Evolutionary conservation across 768 basidiomycete species (phyloP).

Genomic region (Amanita subjunquillea): DNA sequence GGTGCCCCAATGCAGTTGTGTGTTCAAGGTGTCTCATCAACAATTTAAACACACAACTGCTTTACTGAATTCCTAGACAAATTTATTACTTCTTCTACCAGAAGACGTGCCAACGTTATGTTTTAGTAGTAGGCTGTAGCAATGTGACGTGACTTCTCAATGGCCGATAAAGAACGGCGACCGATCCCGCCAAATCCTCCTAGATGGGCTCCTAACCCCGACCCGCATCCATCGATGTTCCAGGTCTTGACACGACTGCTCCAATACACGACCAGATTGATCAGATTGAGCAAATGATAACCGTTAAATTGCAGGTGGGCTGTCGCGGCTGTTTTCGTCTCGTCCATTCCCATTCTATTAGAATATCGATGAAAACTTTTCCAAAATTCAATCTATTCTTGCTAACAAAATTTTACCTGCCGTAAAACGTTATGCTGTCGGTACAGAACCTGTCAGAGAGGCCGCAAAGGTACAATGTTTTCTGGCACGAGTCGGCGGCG

Average conservation of each 20-base stretch:
- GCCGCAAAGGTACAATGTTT: conserved; percentile 66
- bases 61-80: background rate
- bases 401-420: conserved; percentile 76
- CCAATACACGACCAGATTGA: conserved; percentile 78
- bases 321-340: background rate
- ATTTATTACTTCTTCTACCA: background rate
- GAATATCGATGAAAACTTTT: conserved; percentile 92
- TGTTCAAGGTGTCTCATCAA: background rate
- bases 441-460: conserved; percentile 80
- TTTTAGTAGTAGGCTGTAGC: background rate
- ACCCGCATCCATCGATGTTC: conserved; percentile 59
- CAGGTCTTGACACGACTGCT: conserved; percentile 63
- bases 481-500: no score
- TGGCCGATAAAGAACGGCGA: background rate
- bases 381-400: conserved; percentile 78
- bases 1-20: background rate
- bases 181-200: conserved; percentile 49
- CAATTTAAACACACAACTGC: background rate
- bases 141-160: background rate
- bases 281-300: conserved; percentile 93
- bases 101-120: background rate
- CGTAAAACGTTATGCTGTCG: conserved; percentile 82
- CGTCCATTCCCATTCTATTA: conserved; percentile 15
- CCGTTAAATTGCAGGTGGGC: conserved; percentile 76
- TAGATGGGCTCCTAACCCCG: conserved; percentile 55